These are phyloP conservation scores for Auxenochlorella pyrenoidosa DNA, from an alignment of 139 green algal genomes.

Conservation along the genomic window DNA sequence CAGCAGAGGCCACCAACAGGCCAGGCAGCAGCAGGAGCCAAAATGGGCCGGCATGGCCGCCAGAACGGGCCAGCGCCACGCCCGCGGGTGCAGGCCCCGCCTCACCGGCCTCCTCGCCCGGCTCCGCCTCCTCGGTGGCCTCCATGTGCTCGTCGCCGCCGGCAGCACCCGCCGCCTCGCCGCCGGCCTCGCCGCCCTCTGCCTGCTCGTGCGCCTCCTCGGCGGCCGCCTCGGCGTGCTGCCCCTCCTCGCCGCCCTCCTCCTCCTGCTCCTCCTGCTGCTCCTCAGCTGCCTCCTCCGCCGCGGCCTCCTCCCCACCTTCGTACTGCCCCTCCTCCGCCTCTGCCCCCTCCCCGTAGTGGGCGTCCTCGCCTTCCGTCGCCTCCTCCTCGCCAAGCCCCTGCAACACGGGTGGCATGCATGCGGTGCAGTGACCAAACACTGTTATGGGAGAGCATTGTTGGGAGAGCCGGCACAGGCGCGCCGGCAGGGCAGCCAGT, in stretches of 20 bases:
- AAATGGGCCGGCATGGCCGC: too few species aligned
- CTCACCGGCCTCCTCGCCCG: constrained; percentile 21
- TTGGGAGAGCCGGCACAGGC: too few species aligned
- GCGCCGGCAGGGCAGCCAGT: neutral
- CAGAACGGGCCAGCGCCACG: neutral
- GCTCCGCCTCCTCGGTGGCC: constrained; percentile 19
- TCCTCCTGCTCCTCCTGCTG: neutral
- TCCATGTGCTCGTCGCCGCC: constrained; percentile 12
- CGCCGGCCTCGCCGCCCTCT: neutral
- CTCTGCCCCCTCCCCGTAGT: neutral
- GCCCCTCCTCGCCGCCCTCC: neutral
- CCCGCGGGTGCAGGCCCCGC: too few species aligned
- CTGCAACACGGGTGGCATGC: too few species aligned
- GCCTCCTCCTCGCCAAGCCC: neutral
- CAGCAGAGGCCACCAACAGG: too few species aligned
- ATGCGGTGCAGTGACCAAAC: too few species aligned
- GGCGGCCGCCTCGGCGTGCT: neutral
- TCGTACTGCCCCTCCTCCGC: neutral
- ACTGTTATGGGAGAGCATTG: too few species aligned
- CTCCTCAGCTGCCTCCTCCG: neutral
- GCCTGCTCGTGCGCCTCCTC: neutral
- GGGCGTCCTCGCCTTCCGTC: neutral
- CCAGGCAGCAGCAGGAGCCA: too few species aligned
- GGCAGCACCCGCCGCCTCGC: neutral
- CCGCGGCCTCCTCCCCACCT: neutral